These are phyloP conservation scores for Thermothelomyces thermophilus DNA, from an alignment of 2,329 filamentous ascomycete genomes.

Conservation along the genomic window DNA sequence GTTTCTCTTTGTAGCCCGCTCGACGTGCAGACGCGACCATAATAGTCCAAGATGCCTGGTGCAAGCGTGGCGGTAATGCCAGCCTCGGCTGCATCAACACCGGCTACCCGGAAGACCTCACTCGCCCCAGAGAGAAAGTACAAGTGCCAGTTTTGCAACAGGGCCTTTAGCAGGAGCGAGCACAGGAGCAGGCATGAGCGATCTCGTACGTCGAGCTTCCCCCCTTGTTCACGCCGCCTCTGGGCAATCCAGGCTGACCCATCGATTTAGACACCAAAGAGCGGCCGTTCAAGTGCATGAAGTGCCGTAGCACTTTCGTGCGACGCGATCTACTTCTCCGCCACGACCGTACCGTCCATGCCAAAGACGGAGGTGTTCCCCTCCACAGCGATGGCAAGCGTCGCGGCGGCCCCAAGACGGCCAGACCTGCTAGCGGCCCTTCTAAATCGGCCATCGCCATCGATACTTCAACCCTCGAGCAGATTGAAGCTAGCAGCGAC, in stretches of 20 bases:
- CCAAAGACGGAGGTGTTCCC: conserved; percentile 91
- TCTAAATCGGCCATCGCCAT: conserved; percentile 74
- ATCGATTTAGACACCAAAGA: conserved; percentile 86
- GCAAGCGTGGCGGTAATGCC: conserved; percentile 59
- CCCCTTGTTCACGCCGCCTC: background rate
- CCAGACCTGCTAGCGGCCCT: conserved; percentile 55
- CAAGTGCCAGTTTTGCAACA: conserved; percentile 98
- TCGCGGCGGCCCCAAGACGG: conserved; percentile 63
- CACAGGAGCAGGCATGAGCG: conserved; percentile 95
- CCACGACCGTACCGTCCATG: conserved; percentile 96
- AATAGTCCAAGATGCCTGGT: conserved; percentile 56
- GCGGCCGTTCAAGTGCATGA: conserved; percentile 96
- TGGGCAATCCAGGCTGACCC: conserved; percentile 9
- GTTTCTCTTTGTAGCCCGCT: conserved; percentile 9
- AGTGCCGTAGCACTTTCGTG: conserved; percentile 97
- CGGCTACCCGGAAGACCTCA: conserved; percentile 68
- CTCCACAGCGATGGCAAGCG: conserved; percentile 93
- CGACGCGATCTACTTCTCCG: conserved; percentile 91
- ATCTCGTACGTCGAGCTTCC: conserved; percentile 69
- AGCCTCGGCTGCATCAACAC: conserved; percentile 59
- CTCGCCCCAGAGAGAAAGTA: conserved; percentile 92
- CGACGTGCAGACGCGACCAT: conserved; percentile 27
- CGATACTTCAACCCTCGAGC: conserved; percentile 80
- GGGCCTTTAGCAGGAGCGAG: conserved; percentile 95
- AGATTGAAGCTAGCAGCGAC: conserved; percentile 86